These are phyloP conservation scores for Candida parachauliodes DNA, from an alignment of 805 yeast genomes.

Conservation along the genomic window DNA sequence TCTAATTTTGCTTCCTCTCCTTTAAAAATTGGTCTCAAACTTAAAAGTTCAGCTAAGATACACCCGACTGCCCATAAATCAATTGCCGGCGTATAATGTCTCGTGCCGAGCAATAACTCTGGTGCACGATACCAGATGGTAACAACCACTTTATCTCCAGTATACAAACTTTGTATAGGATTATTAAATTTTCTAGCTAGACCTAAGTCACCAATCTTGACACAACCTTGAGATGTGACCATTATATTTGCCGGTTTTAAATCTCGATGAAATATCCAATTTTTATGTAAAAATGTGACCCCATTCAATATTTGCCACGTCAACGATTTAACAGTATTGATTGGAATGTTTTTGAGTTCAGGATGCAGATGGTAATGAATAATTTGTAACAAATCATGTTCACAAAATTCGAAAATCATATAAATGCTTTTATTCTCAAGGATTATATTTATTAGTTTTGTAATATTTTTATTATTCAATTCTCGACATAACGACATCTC, in stretches of 20 bases:
- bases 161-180: conserved; percentile 78
- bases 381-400: conserved; percentile 90
- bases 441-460: conserved; percentile 75
- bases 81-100: conserved; percentile 90
- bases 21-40: conserved; percentile 88
- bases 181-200: conserved; percentile 84
- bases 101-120: conserved; percentile 81
- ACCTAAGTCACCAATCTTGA: conserved; percentile 94
- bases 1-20: conserved; percentile 98
- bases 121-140: conserved; percentile 98
- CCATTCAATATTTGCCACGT: conserved; percentile 93
- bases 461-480: conserved; percentile 72
- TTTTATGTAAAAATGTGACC: conserved; percentile 85
- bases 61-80: conserved; percentile 97
- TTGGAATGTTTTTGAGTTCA: conserved; percentile 74
- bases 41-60: conserved; percentile 84
- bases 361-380: conserved; percentile 94
- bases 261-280: conserved; percentile 95
- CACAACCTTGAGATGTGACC: conserved; percentile 87
- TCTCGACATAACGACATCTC: conserved; percentile 96
- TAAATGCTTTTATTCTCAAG: conserved; percentile 86
- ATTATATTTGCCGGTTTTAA: conserved; percentile 96
- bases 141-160: conserved; percentile 94
- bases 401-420: conserved; percentile 95
- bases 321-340: conserved; percentile 73